Base-by-base conservation (phyloP, 345 rosid species). In the Hibiscus mutabilis region DNA sequence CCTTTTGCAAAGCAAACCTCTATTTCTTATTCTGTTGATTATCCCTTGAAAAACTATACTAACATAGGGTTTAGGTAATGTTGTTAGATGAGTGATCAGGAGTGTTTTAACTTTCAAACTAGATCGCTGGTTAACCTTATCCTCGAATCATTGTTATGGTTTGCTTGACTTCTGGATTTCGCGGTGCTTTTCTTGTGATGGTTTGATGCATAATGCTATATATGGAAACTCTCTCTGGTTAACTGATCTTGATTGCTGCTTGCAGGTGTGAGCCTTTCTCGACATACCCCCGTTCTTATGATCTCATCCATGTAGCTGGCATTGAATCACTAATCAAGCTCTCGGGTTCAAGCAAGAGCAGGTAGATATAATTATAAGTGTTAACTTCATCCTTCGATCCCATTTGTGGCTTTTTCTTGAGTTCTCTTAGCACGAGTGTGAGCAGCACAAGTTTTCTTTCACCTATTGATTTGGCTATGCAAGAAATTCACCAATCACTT, bases 181-280 rank as follows among this genome's bases (percentile, higher is more conserved):
- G 66, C 2, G 29, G 27, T 51, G 4, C 27, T 31, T 61, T 24
- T 31, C 27, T 5, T 2, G 31, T 47, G 33, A 18, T 53, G 25
- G 35, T 55, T 57, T 18, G 24, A 37, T 49, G 24, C 29, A 47
- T 22, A 9, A 4, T 25, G 53, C 40, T 24, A n/a, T 44, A 22
- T 59, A 44, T 22, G 25, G 74, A 44, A 40, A n/a, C 21, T 9
- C 12, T 56, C 35, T 16, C 52, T 67, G 53, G 79, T 74, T 33
- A 47, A 53, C 16, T 52, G 18, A 47, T 49, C 21, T 44, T 64
- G 13, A 72, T 74, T 84, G 51, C 25, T 82, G 79, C 37, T 70
- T 64, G 76, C 74, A 95, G 99, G 99, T 95, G 99, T 77, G 99
- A 95, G 69, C 96, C 99, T 13, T 95, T 92, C 87, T 95, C 99